phyloP scores from a whole-genome alignment of 805 yeast genomes.

The Zygotorulaspora chibaensis region DNA sequence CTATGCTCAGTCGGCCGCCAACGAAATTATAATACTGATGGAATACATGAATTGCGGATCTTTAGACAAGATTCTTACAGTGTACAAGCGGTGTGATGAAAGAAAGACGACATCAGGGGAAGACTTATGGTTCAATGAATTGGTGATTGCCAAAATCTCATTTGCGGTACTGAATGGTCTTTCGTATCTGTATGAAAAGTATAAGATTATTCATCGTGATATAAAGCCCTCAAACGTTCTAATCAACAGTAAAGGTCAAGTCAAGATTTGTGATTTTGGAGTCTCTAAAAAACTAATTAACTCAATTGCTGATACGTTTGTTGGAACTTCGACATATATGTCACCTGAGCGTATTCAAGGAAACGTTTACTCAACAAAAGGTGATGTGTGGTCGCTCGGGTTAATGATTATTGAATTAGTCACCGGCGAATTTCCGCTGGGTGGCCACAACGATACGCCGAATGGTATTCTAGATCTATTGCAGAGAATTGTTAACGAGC shows the following conservation, averaged over 20 bases:
- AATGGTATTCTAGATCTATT: slow-evolving; percentile 85
- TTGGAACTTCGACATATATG: slow-evolving; percentile 97
- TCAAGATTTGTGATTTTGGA: slow-evolving; percentile 95
- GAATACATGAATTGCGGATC: slow-evolving; percentile 96
- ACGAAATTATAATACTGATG: slow-evolving; percentile 86
- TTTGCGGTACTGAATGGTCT: slow-evolving; percentile 76
- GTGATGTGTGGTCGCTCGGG: slow-evolving; percentile 97
- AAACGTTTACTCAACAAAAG: slow-evolving; percentile 84
- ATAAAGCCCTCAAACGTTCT: slow-evolving; percentile 93
- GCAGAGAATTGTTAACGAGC: slow-evolving; percentile 91
- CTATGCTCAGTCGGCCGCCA: slow-evolving; percentile 45
- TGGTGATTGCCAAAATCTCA: slow-evolving; percentile 67
- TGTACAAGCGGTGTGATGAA: slow-evolving; percentile 49
- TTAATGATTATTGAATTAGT: slow-evolving; percentile 85
- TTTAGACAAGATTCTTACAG: slow-evolving; percentile 66
- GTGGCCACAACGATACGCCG: slow-evolving; percentile 58
- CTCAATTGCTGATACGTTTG: slow-evolving; percentile 95
- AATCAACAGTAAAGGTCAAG: slow-evolving; percentile 78
- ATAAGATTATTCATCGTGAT: slow-evolving; percentile 90
- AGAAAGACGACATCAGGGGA: slow-evolving; percentile 10
- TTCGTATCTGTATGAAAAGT: slow-evolving; percentile 72
- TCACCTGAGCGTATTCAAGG: slow-evolving; percentile 98
- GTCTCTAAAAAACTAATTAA: slow-evolving; percentile 88
- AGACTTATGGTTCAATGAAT: slow-evolving; percentile 40
- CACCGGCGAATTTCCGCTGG: slow-evolving; percentile 74